phyloP scores from a whole-genome alignment of 2,329 filamentous ascomycete genomes.

The Alternaria incomplexa region DNA sequence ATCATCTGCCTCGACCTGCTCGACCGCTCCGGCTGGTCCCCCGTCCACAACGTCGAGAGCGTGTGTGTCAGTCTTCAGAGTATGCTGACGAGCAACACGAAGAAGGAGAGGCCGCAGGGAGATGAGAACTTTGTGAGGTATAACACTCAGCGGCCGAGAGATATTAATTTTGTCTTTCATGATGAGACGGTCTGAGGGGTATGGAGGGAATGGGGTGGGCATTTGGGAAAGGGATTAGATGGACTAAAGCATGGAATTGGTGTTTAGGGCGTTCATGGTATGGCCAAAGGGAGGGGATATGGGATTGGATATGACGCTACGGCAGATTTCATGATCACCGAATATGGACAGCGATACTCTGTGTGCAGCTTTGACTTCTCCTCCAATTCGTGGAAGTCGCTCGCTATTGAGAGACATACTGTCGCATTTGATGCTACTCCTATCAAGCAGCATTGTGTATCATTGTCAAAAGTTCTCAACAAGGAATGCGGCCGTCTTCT shows the following conservation, averaged over 20 bases:
- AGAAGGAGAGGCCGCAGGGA: conserved; percentile 87
- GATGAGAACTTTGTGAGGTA: conserved; percentile 86
- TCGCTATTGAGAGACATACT: background rate
- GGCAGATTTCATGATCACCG: background rate
- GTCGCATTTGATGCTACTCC: background rate
- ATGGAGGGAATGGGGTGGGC: background rate
- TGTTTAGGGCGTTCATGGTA: background rate
- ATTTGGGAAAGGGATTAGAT: background rate
- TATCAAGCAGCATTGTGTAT: background rate
- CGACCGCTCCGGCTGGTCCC: conserved; percentile 87
- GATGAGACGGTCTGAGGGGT: conserved; percentile 67
- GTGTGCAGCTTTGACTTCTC: background rate
- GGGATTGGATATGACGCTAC: background rate
- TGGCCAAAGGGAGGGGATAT: background rate
- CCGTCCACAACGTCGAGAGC: conserved; percentile 95
- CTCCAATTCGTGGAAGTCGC: background rate
- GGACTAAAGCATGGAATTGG: background rate
- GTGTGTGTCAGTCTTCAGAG: conserved; percentile 97
- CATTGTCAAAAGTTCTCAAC: background rate
- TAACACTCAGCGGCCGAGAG: conserved; percentile 79
- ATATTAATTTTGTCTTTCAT: conserved; percentile 94
- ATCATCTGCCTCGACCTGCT: conserved; percentile 97
- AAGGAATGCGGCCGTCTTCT: background rate
- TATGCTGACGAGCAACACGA: conserved; percentile 95
- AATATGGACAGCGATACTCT: background rate